Conservation (phyloP, 2,329 filamentous ascomycete species). For the Cylindrodendrum hubeiense region DNA sequence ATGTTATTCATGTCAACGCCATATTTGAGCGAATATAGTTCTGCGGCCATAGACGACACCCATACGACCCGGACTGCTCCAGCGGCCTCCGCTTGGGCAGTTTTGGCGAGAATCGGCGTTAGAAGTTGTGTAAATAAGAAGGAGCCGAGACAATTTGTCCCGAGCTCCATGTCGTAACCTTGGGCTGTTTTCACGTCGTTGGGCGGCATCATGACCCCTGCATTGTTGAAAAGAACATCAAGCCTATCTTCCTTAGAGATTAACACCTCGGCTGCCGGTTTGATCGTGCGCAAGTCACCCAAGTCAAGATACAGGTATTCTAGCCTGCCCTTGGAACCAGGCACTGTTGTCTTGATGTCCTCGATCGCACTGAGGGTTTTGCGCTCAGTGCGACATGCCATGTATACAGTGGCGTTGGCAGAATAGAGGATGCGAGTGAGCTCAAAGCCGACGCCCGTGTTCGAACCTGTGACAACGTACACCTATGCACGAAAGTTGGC, state of each 20-base stretch:
- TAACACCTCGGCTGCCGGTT: conserved; percentile 48
- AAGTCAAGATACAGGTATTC: conserved; percentile 60
- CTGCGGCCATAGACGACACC: conserved; percentile 47
- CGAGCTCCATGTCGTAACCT: conserved; percentile 58
- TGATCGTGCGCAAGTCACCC: conserved; percentile 52
- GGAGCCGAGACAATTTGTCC: conserved; percentile 54
- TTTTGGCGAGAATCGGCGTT: conserved; percentile 49
- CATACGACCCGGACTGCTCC: conserved; percentile 47
- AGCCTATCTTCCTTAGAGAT: conserved; percentile 47
- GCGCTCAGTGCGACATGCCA: conserved; percentile 60
- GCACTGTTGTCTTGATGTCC: conserved; percentile 52
- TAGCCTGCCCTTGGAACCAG: conserved; percentile 54
- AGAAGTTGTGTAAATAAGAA: conserved; percentile 56
- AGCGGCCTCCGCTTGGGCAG: conserved; percentile 48
- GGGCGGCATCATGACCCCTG: conserved; percentile 57
- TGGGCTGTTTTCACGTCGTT: conserved; percentile 54
- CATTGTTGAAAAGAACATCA: conserved; percentile 60
- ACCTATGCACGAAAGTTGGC: too few species aligned
- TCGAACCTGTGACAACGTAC: conserved; percentile 62
- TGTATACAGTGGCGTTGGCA: conserved; percentile 65
- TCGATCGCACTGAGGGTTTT: conserved; percentile 60
- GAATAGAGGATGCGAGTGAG: conserved; percentile 66
- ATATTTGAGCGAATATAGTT: conserved; percentile 33
- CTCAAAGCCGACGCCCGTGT: conserved; percentile 62
- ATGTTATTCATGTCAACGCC: conserved; percentile 38